Conservation (phyloP, 805 yeast species). For the Ogataea parapolymorpha region DNA sequence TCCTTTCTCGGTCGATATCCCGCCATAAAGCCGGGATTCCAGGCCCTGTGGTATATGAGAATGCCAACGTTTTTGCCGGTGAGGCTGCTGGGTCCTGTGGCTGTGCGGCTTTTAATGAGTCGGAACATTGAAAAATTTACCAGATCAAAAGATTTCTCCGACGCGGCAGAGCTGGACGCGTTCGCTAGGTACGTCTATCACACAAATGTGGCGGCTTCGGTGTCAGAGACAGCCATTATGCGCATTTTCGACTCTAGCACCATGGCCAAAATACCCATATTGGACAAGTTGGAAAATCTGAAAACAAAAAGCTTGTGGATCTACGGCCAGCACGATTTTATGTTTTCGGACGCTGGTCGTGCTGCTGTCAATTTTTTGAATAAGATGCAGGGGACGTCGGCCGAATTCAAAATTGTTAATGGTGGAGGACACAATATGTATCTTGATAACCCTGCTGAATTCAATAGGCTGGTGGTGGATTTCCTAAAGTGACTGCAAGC, state of each 20-base stretch:
- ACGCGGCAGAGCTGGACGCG: constrained; percentile 27
- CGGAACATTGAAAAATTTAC: constrained; percentile 30
- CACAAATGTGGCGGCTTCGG: constrained; percentile 29
- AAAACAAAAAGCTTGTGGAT: constrained; percentile 40
- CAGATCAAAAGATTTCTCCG: constrained; percentile 24
- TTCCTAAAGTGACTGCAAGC: constrained; percentile 31
- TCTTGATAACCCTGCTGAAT: constrained; percentile 56
- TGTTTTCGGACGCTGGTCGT: constrained; percentile 62
- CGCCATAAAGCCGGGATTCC: constrained; percentile 32
- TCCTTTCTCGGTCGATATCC: constrained; percentile 48
- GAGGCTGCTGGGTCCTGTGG: constrained; percentile 40
- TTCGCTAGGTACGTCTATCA: constrained; percentile 35
- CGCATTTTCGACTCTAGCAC: constrained; percentile 54
- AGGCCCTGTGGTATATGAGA: constrained; percentile 38
- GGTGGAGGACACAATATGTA: constrained; percentile 76
- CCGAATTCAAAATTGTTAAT: constrained; percentile 40
- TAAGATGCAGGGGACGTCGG: constrained; percentile 12
- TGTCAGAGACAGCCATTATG: constrained; percentile 39
- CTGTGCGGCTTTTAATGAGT: constrained; percentile 29
- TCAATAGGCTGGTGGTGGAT: constrained; percentile 44
- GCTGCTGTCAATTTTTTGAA: constrained; percentile 35
- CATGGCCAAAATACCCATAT: constrained; percentile 61
- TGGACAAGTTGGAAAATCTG: constrained; percentile 48
- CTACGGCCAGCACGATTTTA: constrained; percentile 75
- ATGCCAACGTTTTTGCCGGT: constrained; percentile 48